Evolutionary conservation across 805 yeast genomes (phyloP).

Genomic region (Candida montana): DNA sequence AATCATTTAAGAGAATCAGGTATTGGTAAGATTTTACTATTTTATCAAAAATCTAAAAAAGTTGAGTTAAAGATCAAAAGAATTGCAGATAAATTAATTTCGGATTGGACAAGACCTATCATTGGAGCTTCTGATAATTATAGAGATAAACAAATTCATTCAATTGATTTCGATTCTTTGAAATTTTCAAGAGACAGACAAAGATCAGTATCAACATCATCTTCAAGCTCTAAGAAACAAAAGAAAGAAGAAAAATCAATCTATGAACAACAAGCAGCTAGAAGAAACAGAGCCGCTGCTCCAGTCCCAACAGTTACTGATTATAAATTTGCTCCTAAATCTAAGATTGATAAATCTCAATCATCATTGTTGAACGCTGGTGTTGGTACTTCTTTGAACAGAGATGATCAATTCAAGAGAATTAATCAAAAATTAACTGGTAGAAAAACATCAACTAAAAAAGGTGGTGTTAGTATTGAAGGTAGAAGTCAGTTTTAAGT

Average conservation of each 20-base stretch:
- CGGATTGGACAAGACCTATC: constrained; percentile 98
- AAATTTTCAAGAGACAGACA: constrained; percentile 14
- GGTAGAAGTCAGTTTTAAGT: constrained; percentile 19
- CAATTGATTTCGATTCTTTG: constrained; percentile 57
- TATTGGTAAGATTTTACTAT: constrained; percentile 87
- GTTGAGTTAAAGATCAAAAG: constrained; percentile 85
- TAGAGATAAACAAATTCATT: constrained; percentile 74
- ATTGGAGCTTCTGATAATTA: constrained; percentile 94
- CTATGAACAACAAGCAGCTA: constrained; percentile 85
- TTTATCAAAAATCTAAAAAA: constrained; percentile 84
- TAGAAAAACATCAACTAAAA: constrained; percentile 33
- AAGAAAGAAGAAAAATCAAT: constrained; percentile 44
- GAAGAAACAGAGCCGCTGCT: constrained; percentile 92
- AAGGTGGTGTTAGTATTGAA: constrained; percentile 75
- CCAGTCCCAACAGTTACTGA: constrained; percentile 89
- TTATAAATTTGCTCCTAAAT: constrained; percentile 85
- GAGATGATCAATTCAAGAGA: constrained; percentile 78
- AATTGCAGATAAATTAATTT: constrained; percentile 83
- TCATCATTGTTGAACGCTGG: constrained; percentile 35
- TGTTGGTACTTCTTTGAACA: constrained; percentile 45
- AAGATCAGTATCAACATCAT: constrained; percentile 2
- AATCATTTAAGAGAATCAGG: constrained; percentile 94
- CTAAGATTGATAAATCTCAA: constrained; percentile 42
- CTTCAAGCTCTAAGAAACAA: constrained; percentile 13
- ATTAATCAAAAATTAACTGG: constrained; percentile 43